A percentile compares a stretch with the other conserved stretches of the same genome.
phyloP scores from a whole-genome alignment of 2,329 filamentous ascomycete species.

The Cercospora sesami region DNA sequence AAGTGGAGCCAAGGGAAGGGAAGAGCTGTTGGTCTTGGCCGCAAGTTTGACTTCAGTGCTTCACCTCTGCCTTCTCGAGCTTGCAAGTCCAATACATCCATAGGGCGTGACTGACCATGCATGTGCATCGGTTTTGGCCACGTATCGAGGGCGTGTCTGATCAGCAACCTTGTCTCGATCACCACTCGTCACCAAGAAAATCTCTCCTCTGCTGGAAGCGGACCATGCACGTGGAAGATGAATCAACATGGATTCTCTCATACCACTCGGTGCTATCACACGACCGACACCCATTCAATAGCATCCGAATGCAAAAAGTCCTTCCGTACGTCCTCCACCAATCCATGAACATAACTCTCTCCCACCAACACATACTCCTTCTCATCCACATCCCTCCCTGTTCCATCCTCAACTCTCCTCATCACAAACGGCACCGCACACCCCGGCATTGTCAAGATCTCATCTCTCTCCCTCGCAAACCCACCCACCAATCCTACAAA shows the following conservation, averaged over 20 bases:
- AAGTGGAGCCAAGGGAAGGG: not conserved
- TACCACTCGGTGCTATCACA: not conserved
- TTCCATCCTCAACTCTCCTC: not conserved
- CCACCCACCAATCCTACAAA: not conserved
- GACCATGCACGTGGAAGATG: not conserved
- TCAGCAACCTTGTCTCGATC: not conserved
- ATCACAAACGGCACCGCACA: not conserved
- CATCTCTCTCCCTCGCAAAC: not conserved
- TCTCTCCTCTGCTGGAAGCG: too few relatives aligned
- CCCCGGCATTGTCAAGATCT: not conserved
- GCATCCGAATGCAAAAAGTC: too few relatives aligned
- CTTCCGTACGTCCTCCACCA: not conserved
- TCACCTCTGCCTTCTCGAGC: not conserved
- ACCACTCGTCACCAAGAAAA: too few relatives aligned
- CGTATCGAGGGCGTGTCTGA: not conserved
- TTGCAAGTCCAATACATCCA: not conserved
- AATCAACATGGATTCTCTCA: not conserved
- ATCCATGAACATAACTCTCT: not conserved
- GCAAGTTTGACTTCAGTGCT: not conserved
- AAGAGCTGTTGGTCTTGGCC: not conserved
- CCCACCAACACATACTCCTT: not conserved
- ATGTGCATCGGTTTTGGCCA: not conserved
- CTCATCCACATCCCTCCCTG: not conserved
- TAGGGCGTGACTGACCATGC: not conserved
- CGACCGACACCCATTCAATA: not conserved